A percentile compares a stretch with the other conserved stretches of the same genome.
These are phyloP conservation scores for Corylus avellana DNA, from an alignment of 306 rosid species.

Conservation along the genomic window DNA sequence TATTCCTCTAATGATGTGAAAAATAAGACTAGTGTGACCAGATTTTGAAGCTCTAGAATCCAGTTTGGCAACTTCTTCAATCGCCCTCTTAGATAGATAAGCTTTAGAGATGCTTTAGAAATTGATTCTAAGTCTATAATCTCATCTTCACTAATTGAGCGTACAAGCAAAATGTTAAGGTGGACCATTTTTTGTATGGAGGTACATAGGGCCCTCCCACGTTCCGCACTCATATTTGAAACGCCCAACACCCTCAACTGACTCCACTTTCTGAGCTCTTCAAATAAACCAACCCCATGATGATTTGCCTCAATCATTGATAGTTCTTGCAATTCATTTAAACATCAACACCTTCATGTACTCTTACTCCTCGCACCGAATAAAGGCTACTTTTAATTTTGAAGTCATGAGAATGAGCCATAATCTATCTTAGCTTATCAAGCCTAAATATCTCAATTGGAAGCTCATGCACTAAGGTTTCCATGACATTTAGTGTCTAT, in stretches of 20 bases:
- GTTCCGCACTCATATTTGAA: background rate
- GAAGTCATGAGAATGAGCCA: background rate
- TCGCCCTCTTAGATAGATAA: conserved; percentile 19
- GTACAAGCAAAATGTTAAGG: background rate
- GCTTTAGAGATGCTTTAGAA: background rate
- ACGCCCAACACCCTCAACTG: conserved; percentile 1
- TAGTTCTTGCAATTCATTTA: background rate
- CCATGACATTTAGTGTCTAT: background rate
- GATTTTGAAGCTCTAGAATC: background rate
- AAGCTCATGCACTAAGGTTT: background rate
- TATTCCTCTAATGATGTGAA: conserved; percentile 9
- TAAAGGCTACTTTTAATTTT: background rate
- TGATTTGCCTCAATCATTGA: background rate
- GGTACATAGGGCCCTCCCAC: background rate
- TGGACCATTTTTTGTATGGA: conserved; percentile 12
- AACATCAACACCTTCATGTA: conserved; percentile 15
- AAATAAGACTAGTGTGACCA: background rate
- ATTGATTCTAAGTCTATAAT: conserved; percentile 13
- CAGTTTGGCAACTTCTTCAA: conserved; percentile 21
- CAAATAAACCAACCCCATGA: background rate
- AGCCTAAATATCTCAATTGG: background rate
- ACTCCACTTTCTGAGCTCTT: background rate
- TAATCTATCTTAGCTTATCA: background rate
- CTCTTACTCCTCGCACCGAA: background rate
- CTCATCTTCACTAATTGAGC: conserved; percentile 15